Base-by-base conservation (phyloP, 2,329 filamentous ascomycete species). In the Colletotrichum sp. region DNA sequence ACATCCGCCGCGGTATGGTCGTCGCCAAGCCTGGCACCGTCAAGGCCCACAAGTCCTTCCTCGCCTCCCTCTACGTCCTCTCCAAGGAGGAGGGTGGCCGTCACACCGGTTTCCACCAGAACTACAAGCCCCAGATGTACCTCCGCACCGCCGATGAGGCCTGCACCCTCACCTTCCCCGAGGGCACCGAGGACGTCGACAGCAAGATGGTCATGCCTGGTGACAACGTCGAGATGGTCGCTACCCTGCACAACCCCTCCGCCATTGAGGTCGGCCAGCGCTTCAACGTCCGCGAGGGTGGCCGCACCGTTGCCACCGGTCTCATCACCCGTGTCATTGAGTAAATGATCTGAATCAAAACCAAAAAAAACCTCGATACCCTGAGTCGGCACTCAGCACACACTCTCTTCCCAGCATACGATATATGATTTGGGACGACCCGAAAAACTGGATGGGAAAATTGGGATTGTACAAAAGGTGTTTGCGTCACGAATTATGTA, bases 231-330 rank as follows among this genome's bases (percentile, higher is more conserved):
- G 97, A 99, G 91, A 98, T 99, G 96, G 89, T 97, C 79, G 94
- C 96, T 85, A 92, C 94, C 82, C 93, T 98, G 83, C 92, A 95
- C 87, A 90, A 94, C 87, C 95, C 96, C 78, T 92, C 98, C 82
- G 96, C 96, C 76, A 88, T 98, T 78, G 97, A 99, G 89, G 88
- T 92, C 78, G 96, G 97, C 81, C 95, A 98, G 90, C 95, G 97
- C 82, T 97, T 99, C 92, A 99, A 98, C 90, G 93, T 99, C 84
- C 95, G 97, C 87, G 97, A 99, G 90, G 97, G 97, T 89, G 96
- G 96, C 82, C 93, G 95, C 81, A 97, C 95, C 76, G 94, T 97
- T 74, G 95, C 94, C 80, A 97, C 95, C 81, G 95, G 95, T 86
- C 89, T 97, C 80, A 90, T 96, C 81, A 97, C 95, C 79, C 93